Evolutionary conservation across 495 filamentous ascomycete species (phyloP).

Genomic region (Neurospora sublineolata): DNA sequence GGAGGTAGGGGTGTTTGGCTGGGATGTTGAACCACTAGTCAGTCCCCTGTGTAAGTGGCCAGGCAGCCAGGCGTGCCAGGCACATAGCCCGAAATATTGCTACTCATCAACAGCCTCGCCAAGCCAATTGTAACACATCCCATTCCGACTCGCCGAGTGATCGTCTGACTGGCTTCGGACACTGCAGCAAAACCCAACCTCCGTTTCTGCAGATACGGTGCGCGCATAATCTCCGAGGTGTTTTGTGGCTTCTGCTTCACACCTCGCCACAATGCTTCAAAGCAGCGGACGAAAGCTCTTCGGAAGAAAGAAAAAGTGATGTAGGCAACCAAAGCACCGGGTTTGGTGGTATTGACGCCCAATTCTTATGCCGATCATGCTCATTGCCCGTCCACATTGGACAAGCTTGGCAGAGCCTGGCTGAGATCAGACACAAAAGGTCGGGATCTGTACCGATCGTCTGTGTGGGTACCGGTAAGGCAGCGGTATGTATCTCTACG

Average conservation of each 20-base stretch:
- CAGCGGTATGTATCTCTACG: background rate
- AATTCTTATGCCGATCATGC: background rate
- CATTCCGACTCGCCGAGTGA: background rate
- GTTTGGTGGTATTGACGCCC: background rate
- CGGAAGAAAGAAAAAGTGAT: background rate
- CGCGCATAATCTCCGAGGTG: background rate
- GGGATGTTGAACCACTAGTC: background rate
- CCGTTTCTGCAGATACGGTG: background rate
- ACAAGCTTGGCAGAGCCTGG: background rate
- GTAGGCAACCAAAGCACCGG: background rate
- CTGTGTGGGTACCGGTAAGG: background rate
- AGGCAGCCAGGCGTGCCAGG: background rate
- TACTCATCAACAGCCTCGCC: background rate
- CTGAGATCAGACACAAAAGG: background rate
- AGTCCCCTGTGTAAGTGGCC: background rate
- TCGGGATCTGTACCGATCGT: background rate
- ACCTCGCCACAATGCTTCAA: background rate
- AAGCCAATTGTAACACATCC: background rate
- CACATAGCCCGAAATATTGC: background rate
- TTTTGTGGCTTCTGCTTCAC: background rate
- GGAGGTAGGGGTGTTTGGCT: background rate
- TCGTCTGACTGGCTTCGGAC: background rate
- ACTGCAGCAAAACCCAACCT: background rate
- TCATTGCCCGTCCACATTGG: background rate
- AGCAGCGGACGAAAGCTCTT: background rate